Evolutionary conservation across 1,284 basidiomycete genomes (phyloP), one percentile per base, ranked within the genome.

Genomic region (Cutaneotrichosporon sp.): DNA sequence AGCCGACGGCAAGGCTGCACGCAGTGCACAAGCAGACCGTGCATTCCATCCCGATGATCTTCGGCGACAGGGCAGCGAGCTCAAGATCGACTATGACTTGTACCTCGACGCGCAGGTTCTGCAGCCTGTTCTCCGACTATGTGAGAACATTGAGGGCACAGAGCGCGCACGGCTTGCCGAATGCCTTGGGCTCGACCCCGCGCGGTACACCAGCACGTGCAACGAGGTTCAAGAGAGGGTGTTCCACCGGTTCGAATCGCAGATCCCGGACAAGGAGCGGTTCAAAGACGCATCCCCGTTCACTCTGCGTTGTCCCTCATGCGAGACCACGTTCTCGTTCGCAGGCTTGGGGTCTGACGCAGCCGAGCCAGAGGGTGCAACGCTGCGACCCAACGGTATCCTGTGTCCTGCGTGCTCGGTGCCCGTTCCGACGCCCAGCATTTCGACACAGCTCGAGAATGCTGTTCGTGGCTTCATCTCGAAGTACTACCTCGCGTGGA

Each of bases 11-110:
- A 84, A 87, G 57, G 76, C 79, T 0, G 78, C 84, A 6, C 91
- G 87, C 72, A 81, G 81, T 1, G 84, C 84, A 4, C 90, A 96
- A 67, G 93, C 93, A 5, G 91, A 97, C 58, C 80, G 84, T 49
- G 96, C 94, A 2, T 88, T 84, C 69, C 92, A 97, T 72, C 93
- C 93, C 3, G 92, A 99, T 63, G 96, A 98, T 62, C 73, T 97
- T 47, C 81, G 89, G 49, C 83, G 83, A 61, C 80, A 81, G 12
- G 83, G 79, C 0, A 78, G 81, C 12, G 81, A 82, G 48, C 52
- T 59, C 50, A 59, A 43, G 51, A 17, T 61, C 90, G 92, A 96
- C 74, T 91, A 86, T 71, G 90, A 96, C 64, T 84, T 89, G 72
- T 99, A 98, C 74, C 79, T 99, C 20, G 83, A 88, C 10, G 82